Evolutionary conservation across 306 rosid species (phyloP), one percentile per base, ranked within the genome.

Genomic region (Inga leiocalycina): DNA sequence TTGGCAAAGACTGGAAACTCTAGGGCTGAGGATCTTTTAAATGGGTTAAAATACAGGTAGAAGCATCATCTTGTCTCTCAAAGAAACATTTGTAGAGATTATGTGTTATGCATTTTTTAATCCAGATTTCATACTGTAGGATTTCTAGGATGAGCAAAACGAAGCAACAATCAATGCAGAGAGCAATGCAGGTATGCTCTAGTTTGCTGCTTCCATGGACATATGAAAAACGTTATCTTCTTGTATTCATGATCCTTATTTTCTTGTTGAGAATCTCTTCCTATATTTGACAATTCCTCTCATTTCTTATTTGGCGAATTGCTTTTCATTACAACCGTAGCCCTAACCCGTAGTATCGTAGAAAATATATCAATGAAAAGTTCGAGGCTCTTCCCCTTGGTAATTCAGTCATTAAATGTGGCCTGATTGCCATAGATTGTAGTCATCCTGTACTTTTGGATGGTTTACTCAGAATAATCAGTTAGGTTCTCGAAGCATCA

Each of bases 11-110:
- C 92, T 32, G 88, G 89, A 44, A 84, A 91, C 81, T 85, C 90
- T 74, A 84, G 84, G 80, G 93, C 97, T 74, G 93, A 88, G 76
- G 91, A 91, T 37, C 89, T 95, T 56, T 89, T 95, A 1, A 81
- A 82, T 37, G 94, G 97, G 82, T 88, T 95, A 81, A 89, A 83
- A 70, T 87, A 85, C 82, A 89, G 97, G 98, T 95, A 41, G 79
- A 74, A 77, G 34, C 80, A 76, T 83, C 83, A 71, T 84, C 74
- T 74, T 22, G 8, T 22, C 24, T 87, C 43, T 65, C 56, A 62
- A 51, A 39, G 30, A 52, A 71, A 34, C 24, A 66, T 30, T 48
- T 32, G 71, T 62, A 51, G 46, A 61, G 13, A 20, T 44, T 4
- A 44, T 71, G 16, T 59, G 65, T 71, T 82, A 74, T 56, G 69